Base-by-base conservation (phyloP, 2,329 filamentous ascomycete genomes). In the Pestalotiopsis sp. region DNA sequence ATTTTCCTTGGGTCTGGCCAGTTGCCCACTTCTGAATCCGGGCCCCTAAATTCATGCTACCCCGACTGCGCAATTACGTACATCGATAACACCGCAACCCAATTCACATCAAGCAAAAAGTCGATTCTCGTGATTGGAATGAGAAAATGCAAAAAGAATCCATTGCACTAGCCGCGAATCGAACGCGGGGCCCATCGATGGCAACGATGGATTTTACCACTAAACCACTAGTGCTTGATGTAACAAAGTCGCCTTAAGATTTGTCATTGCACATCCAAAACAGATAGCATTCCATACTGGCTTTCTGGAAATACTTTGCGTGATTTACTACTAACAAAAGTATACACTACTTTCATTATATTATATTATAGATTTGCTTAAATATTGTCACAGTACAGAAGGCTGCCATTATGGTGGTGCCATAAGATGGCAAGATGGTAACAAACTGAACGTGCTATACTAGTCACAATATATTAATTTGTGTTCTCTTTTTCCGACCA, bases 201-300 rank as follows among this genome's bases (percentile, higher is more conserved):
- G 83, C 82, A 84, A 84, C 82, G 83, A 84, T 83, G 81, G 81
- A 84, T 84, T 84, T 83, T 84, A 84, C 82, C 83, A 84, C 82
- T 84, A 84, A 84, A 84, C 82, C 82, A 84, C 81, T 82, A 76
- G 76, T 78, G 77, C 77, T 71, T 27, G 27, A 17, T n/a, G 14
- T 17, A n/a, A 6, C 14, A 45, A 45, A 1, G 0, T 3, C 1
- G 11, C n/a, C 2, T 45, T 36, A 36, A 36, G 1, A 7, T 0
- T 2, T 9, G 2, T 7, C 31, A 36, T 31, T 4, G 7, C 5
- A 31, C 6, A 31, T 31, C 1, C 27, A 31, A 9, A 2, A 1
- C 31, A 36, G 31, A 36, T 36, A 2, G 31, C 31, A 9, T 9
- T 36, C 23, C 3, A 23, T 23, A 23, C 23, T 23, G 23, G 23